A percentile compares a stretch with the other conserved stretches of the same genome.
Evolutionary conservation across 108 stramenopile genomes (phyloP).

Genomic region (Parietichytrium sp.): DNA sequence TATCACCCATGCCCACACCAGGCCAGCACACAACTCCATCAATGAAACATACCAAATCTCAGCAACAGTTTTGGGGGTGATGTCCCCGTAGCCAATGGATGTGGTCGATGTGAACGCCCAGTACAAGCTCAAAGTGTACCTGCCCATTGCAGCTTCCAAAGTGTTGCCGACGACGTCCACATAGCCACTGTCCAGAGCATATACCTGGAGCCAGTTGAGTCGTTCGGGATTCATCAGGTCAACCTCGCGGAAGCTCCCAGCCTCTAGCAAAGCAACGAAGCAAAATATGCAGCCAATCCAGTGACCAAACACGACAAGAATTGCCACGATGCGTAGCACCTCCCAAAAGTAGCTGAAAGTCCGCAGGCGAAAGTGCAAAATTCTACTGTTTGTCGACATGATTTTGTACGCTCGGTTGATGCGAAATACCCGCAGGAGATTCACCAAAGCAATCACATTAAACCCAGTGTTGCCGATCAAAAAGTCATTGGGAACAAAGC

Average conservation of each 20-base stretch:
- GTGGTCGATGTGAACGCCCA: constrained; percentile 62
- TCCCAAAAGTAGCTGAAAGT: too few species aligned
- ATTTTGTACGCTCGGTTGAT: neutral
- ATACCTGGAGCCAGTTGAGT: constrained; percentile 7
- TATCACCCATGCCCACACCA: constrained; percentile 6
- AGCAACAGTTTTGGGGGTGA: constrained; percentile 43
- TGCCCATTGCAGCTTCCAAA: constrained; percentile 18
- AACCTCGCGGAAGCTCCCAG: neutral
- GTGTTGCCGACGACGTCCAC: constrained; percentile 2
- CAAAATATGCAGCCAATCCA: constrained; percentile 9
- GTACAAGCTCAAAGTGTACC: constrained; percentile 34
- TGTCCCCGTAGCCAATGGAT: constrained; percentile 62
- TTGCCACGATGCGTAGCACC: neutral
- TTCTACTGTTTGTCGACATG: neutral
- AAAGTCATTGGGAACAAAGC: constrained; percentile 1
- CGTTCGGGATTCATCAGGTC: neutral
- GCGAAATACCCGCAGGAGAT: constrained; percentile 11
- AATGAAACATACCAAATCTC: constrained; percentile 39
- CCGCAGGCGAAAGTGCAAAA: neutral
- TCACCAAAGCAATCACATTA: constrained; percentile 34
- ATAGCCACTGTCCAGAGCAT: neutral
- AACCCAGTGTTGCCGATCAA: constrained; percentile 3
- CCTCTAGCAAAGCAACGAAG: constrained; percentile 18
- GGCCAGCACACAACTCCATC: constrained; percentile 34
- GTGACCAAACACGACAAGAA: constrained; percentile 14